Conservation (phyloP, 1,284 basidiomycete species). For the Leccinum solheimii region DNA sequence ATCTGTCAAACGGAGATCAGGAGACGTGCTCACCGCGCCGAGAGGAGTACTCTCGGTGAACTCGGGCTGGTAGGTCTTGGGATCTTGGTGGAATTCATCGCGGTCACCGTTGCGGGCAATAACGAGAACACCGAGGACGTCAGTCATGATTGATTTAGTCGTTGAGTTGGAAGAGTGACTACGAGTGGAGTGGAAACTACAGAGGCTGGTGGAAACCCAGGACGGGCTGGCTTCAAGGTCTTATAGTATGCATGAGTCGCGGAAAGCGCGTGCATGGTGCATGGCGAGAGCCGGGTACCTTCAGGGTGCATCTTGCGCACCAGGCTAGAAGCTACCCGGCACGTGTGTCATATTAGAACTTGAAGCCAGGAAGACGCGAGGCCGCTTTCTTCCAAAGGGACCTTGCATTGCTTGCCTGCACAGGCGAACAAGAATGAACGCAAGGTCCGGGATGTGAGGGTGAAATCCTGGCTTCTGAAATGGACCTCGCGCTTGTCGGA, state of each 20-base stretch:
- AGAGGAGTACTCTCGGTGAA: slow-evolving; percentile 80
- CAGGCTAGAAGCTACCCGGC: slow-evolving; percentile 20
- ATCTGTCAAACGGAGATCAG: background rate
- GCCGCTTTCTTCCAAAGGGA: slow-evolving; percentile 33
- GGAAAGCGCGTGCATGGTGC: slow-evolving; percentile 31
- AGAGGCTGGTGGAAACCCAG: slow-evolving; percentile 18
- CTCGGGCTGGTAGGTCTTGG: slow-evolving; percentile 66
- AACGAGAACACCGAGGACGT: slow-evolving; percentile 79
- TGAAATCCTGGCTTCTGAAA: slow-evolving; percentile 17
- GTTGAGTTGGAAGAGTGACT: slow-evolving; percentile 16
- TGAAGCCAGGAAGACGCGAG: slow-evolving; percentile 35
- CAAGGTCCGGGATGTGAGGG: slow-evolving; percentile 17
- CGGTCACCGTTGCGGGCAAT: slow-evolving; percentile 86
- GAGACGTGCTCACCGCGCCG: slow-evolving; percentile 59
- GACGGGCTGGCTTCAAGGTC: slow-evolving; percentile 11
- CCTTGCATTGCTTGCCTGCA: slow-evolving; percentile 28
- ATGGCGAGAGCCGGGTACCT: slow-evolving; percentile 28
- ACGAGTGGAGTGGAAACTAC: slow-evolving; percentile 19
- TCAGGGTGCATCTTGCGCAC: slow-evolving; percentile 25
- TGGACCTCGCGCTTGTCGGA: slow-evolving; percentile 6
- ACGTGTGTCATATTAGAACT: slow-evolving; percentile 27
- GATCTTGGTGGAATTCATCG: slow-evolving; percentile 68
- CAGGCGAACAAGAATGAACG: slow-evolving; percentile 33
- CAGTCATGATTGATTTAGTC: slow-evolving; percentile 45
- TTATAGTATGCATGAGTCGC: slow-evolving; percentile 29